These are phyloP conservation scores for Rutidosis leptorrhynchoides DNA, from an alignment of 129 eudicot species.

Conservation along the genomic window DNA sequence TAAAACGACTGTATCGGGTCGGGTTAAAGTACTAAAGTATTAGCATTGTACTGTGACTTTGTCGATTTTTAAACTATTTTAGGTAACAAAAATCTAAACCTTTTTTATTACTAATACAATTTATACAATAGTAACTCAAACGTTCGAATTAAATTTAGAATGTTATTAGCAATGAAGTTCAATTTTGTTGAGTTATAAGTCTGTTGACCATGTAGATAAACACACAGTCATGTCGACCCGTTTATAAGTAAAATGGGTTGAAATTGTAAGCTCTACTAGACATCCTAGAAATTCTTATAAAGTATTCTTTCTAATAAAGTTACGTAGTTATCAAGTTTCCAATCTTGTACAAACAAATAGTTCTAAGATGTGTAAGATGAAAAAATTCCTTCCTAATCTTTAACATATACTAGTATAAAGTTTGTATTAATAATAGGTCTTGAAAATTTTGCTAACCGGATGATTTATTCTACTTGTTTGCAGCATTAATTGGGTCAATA, in stretches of 20 bases:
- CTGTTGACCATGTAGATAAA: not conserved
- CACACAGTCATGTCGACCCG: not conserved
- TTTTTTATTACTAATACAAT: too few species aligned
- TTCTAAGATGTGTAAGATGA: not conserved
- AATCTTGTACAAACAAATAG: not conserved
- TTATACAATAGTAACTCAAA: not conserved
- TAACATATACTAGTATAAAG: not conserved
- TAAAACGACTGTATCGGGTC: not conserved
- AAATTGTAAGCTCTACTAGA: not conserved
- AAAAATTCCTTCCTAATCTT: not conserved
- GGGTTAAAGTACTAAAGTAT: not conserved
- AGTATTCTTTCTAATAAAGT: not conserved
- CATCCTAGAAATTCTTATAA: not conserved
- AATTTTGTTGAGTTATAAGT: not conserved
- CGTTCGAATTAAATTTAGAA: not conserved
- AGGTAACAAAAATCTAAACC: not conserved
- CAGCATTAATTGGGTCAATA: slow-evolving; percentile 61
- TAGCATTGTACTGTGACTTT: not conserved
- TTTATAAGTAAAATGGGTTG: not conserved
- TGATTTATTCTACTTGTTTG: slow-evolving; percentile 12
- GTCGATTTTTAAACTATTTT: not conserved
- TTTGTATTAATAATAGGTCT: not conserved
- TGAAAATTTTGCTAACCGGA: slow-evolving; percentile 4
- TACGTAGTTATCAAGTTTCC: not conserved
- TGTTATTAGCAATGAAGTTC: not conserved